phyloP scores from a whole-genome alignment of 768 basidiomycete species.

The Lactarius vividus region DNA sequence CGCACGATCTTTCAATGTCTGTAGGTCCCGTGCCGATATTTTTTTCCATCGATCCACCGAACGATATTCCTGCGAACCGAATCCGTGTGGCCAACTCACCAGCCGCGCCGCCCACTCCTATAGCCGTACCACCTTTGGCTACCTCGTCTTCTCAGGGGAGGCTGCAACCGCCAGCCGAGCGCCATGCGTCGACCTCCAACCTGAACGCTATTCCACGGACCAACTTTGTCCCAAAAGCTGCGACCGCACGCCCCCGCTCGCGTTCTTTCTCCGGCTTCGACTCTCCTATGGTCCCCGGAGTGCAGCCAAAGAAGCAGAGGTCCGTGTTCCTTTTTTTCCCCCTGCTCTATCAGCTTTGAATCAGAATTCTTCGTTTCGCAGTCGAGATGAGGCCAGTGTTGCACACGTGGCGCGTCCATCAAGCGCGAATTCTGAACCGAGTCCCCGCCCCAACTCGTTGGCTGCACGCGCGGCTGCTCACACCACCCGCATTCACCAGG shows the following conservation, averaged over 20 bases:
- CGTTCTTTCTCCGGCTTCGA: conserved; percentile 76
- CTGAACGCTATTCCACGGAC: conserved; percentile 45
- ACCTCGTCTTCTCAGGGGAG: not conserved
- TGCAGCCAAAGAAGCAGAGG: conserved; percentile 26
- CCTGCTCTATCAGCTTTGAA: not conserved
- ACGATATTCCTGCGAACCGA: conserved; percentile 34
- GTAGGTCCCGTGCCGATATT: conserved; percentile 59
- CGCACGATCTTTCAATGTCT: conserved; percentile 48
- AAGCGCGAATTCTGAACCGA: conserved; percentile 1
- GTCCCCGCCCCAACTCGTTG: not conserved
- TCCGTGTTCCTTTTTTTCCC: conserved; percentile 15
- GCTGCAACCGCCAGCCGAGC: not conserved
- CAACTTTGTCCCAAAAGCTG: conserved; percentile 60
- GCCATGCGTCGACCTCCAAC: not conserved
- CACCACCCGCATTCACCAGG: conserved; percentile 18
- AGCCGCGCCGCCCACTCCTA: conserved; percentile 23
- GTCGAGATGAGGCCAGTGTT: conserved; percentile 1
- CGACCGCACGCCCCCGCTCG: conserved; percentile 53
- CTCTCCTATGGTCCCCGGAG: conserved; percentile 34
- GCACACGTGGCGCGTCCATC: conserved; percentile 12
- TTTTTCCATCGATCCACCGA: conserved; percentile 54
- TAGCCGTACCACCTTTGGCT: not conserved
- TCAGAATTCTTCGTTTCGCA: not conserved
- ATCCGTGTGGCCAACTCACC: conserved; percentile 29
- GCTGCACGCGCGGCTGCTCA: conserved; percentile 14